Base-by-base conservation (phyloP, 225 moss, liverwort and hornwort species). In the Takakia lepidozioides region DNA sequence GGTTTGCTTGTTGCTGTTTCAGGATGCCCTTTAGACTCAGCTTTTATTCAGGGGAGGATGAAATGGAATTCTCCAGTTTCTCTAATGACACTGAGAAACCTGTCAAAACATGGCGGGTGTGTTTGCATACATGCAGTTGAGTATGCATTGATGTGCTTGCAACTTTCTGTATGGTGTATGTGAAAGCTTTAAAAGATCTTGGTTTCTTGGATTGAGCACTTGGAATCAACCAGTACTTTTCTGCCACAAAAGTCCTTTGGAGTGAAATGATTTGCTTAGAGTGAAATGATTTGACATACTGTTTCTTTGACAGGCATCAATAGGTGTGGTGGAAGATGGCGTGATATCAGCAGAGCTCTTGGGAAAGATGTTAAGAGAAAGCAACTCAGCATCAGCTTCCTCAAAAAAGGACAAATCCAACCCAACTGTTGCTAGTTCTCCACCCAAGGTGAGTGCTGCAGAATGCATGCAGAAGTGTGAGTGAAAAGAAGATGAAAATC, bases 1-100 rank as follows among this genome's bases (percentile, higher is more conserved):
- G n/a, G n/a, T n/a, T n/a, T n/a, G n/a, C n/a, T n/a, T 32, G 11
- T 32, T 32, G 7, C 11, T 32, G 4, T 22, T 21, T 18, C 72
- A 78, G 72, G 78, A 98, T 65, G 87, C 87, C 15, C 60, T 98
- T 27, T 28, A 67, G 38, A 48, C 59, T 85, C 71, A 91, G 98
- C 22, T 87, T 87, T 67, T 76, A 91, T 49, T 73, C 91, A 1
- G 98, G 98, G 16, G 98, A 98, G 57, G 98, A 91, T 36, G 98
- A 98, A 19, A 70, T 83, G 5, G 91, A 91, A 38, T 71, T 64
- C 54, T 69, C 81, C 1, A 55, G 67, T 10, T 98, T 98, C 48
- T 70, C 80, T 10, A 59, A 38, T 5, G 83, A 61, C 51, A 98
- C 98, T 8, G 63, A 69, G 21, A 47, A 71, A 24, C 91, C 98